These are phyloP conservation scores for Excoecaria cochinchinensis DNA, from an alignment of 345 rosid genomes.

Conservation along the genomic window DNA sequence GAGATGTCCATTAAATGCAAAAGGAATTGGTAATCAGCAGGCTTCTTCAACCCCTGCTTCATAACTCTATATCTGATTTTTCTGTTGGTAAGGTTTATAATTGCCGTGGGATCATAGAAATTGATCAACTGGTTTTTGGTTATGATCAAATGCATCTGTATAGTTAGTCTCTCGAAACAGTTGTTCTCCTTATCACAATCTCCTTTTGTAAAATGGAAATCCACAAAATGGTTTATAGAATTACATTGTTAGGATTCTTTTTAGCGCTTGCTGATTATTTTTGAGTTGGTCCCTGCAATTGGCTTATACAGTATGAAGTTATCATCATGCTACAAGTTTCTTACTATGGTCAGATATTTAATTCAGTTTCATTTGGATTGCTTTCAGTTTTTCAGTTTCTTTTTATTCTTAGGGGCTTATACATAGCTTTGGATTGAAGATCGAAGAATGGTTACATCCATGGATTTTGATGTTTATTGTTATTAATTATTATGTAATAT, in stretches of 20 bases:
- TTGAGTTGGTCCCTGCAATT: not conserved
- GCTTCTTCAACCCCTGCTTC: too few species aligned
- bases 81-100: constrained; percentile 33
- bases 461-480: too few species aligned
- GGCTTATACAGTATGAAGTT: not conserved
- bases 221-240: not conserved
- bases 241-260: not conserved
- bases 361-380: not conserved
- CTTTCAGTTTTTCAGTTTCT: not conserved
- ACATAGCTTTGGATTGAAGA: too few species aligned
- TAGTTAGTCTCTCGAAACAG: not conserved
- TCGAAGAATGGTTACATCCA: too few species aligned
- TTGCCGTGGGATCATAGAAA: constrained; percentile 24
- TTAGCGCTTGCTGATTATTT: not conserved
- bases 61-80: constrained; percentile 42
- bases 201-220: not conserved
- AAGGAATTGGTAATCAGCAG: too few species aligned
- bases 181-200: not conserved
- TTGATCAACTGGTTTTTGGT: constrained; percentile 3
- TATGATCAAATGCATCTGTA: not conserved
- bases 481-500: too few species aligned
- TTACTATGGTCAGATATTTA: not conserved
- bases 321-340: too few species aligned
- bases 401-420: not conserved
- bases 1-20: too few species aligned